A percentile compares a stretch with the other conserved stretches of the same genome.
Evolutionary conservation across 768 basidiomycete genomes (phyloP).

Genomic region (Lyophyllum shimeji): DNA sequence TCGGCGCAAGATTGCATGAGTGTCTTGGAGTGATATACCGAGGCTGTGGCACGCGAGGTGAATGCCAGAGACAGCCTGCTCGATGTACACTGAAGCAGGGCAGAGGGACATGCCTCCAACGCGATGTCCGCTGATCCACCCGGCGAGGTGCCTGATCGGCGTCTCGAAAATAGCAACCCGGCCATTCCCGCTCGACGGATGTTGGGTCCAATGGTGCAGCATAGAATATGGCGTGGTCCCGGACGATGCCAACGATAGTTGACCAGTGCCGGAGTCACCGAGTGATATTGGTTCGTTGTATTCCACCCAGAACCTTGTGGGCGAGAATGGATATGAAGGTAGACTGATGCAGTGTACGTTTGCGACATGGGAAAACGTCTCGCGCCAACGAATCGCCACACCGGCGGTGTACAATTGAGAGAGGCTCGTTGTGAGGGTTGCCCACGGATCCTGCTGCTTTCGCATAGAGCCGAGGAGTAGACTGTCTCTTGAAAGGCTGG

Average conservation of each 20-base stretch:
- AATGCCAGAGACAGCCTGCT: conserved; percentile 50
- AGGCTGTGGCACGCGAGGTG: conserved; percentile 33
- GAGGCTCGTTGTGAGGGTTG: conserved; percentile 44
- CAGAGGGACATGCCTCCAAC: conserved; percentile 58
- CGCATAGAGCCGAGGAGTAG: conserved; percentile 51
- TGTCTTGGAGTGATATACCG: conserved; percentile 22
- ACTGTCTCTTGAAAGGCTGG: conserved; percentile 26
- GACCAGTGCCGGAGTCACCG: background rate
- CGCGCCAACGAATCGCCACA: conserved; percentile 51
- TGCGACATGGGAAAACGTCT: conserved; percentile 47
- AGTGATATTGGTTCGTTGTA: conserved; percentile 31
- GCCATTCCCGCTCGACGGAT: conserved; percentile 35
- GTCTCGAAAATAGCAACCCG: conserved; percentile 52
- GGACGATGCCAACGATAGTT: background rate
- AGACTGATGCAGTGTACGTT: conserved; percentile 45
- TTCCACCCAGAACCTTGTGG: conserved; percentile 55
- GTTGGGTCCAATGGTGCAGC: conserved; percentile 41
- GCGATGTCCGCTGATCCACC: conserved; percentile 54
- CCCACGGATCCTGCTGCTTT: conserved; percentile 42
- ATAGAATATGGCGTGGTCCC: conserved; percentile 30
- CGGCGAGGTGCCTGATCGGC: conserved; percentile 41
- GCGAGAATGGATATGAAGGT: conserved; percentile 64
- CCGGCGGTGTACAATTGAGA: conserved; percentile 45
- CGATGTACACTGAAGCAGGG: conserved; percentile 66
- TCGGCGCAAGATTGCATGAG: conserved; percentile 39